These are phyloP conservation scores for Boletellus emodensis DNA, from an alignment of 768 basidiomycete genomes.

Conservation along the genomic window DNA sequence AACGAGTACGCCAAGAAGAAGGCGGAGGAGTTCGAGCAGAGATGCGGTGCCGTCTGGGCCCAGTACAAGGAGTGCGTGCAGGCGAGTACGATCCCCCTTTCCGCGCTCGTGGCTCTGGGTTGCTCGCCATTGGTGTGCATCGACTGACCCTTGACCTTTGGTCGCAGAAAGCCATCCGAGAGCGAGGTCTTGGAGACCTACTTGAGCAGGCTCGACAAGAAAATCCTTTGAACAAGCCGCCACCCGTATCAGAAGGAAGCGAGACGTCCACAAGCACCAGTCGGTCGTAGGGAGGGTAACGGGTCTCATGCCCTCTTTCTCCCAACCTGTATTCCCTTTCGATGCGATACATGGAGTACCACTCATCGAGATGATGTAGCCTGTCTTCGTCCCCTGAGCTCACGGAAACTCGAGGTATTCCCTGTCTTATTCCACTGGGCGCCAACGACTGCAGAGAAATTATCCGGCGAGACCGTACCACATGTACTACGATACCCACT, in stretches of 20 bases:
- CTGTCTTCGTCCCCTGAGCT: no score
- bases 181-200: constrained; percentile 70
- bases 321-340: neutral
- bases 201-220: constrained; percentile 78
- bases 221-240: constrained; percentile 66
- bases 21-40: constrained; percentile 81
- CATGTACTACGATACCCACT: no score
- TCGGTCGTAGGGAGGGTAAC: constrained; percentile 3
- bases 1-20: constrained; percentile 67
- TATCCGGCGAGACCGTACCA: neutral
- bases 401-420: neutral
- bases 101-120: neutral
- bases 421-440: neutral
- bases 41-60: constrained; percentile 81
- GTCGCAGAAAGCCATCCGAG: constrained; percentile 69
- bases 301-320: neutral
- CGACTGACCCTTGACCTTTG: neutral
- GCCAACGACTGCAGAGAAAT: neutral
- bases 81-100: constrained; percentile 42
- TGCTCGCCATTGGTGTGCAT: neutral
- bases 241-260: constrained; percentile 24
- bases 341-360: neutral
- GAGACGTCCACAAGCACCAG: constrained; percentile 12
- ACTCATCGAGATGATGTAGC: neutral
- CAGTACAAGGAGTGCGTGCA: constrained; percentile 79